Conservation (phyloP, 2,329 filamentous ascomycete species). For the Neofusicoccum cordaticola region DNA sequence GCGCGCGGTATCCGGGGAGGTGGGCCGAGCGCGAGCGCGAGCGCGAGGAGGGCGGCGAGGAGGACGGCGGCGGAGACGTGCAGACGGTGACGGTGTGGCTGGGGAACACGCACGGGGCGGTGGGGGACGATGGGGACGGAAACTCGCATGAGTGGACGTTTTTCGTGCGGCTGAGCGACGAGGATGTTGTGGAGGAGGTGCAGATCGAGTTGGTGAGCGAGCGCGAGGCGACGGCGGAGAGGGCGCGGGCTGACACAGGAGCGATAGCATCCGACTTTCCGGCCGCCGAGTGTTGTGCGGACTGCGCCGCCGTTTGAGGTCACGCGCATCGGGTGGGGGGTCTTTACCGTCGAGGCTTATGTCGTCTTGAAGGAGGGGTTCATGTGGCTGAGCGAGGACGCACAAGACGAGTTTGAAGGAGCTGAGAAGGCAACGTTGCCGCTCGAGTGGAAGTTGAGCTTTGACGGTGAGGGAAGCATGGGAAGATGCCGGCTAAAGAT, state of each 20-base stretch:
- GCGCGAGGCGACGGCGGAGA: too few relatives aligned
- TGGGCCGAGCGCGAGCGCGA: neutral
- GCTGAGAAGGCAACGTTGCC: conserved; percentile 34
- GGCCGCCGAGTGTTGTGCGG: conserved; percentile 34
- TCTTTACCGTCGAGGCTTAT: conserved; percentile 39
- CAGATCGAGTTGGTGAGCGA: conserved; percentile 31
- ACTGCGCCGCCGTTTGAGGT: conserved; percentile 41
- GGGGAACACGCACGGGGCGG: conserved; percentile 41
- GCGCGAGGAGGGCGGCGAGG: conserved; percentile 27
- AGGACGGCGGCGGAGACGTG: conserved; percentile 25
- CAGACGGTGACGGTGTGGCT: conserved; percentile 45
- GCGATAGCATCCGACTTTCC: conserved; percentile 43
- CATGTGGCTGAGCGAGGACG: conserved; percentile 42
- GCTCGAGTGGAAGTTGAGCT: conserved; percentile 43
- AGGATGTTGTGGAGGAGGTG: conserved; percentile 45
- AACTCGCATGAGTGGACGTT: conserved; percentile 48
- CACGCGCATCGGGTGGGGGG: conserved; percentile 42
- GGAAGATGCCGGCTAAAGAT: conserved; percentile 41
- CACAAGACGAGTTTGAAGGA: conserved; percentile 30
- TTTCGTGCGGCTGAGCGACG: conserved; percentile 43
- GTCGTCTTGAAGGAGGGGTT: conserved; percentile 45
- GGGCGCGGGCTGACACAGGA: neutral
- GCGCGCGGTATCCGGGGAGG: conserved; percentile 33
- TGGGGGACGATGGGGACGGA: conserved; percentile 22
- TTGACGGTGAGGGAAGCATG: conserved; percentile 40